Percentiles rank a stretch among this genome's conserved stretches.
Conservation (phyloP, 208 protist genomes). For the Acanthamoeba lenticulata region DNA sequence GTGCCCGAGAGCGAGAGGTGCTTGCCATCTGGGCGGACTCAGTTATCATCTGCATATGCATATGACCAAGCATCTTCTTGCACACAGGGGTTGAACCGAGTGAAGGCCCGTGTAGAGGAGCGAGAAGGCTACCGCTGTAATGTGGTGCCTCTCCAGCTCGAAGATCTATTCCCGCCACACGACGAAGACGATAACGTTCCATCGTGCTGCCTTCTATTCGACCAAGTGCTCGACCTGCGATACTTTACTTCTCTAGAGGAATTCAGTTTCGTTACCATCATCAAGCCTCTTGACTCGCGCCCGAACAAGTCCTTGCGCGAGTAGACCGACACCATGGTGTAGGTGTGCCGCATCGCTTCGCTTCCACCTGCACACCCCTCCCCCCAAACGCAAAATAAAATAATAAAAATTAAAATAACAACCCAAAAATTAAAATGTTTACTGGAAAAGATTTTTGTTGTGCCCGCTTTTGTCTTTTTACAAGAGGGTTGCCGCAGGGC, state of each 20-base stretch:
- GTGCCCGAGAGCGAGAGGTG: constrained; percentile 35
- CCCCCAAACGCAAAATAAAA: neutral
- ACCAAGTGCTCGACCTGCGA: neutral
- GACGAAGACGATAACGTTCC: neutral
- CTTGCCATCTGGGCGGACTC: neutral
- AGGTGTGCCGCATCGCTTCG: too few relatives aligned
- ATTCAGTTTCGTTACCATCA: neutral
- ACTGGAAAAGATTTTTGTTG: neutral
- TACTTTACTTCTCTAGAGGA: neutral
- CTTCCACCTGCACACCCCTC: too few relatives aligned
- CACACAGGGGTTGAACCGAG: neutral
- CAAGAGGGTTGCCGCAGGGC: neutral
- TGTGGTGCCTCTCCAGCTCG: neutral
- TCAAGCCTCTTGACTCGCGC: neutral
- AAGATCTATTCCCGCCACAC: neutral
- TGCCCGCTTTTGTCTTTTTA: neutral
- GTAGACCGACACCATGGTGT: too few relatives aligned
- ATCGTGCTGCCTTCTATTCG: constrained; percentile 5
- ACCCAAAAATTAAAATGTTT: neutral
- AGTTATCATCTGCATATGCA: neutral
- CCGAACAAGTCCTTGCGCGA: neutral
- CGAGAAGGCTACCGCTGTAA: neutral
- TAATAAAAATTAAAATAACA: neutral
- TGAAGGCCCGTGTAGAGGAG: neutral
- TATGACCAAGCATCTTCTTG: neutral